Conservation (phyloP, 2,329 filamentous ascomycete genomes). For the Blumeria graminis region DNA sequence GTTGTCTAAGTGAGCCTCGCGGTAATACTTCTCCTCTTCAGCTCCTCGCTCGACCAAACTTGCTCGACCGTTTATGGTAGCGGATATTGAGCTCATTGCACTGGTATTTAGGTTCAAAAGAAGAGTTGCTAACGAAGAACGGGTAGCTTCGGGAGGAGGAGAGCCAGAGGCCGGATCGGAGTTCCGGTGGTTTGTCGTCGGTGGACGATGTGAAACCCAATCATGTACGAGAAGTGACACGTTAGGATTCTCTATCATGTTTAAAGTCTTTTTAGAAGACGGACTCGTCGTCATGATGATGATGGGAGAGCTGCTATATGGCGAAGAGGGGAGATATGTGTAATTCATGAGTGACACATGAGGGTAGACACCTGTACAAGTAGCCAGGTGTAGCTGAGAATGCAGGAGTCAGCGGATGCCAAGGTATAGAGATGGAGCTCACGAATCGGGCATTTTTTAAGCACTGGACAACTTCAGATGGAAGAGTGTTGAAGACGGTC, state of each 20-base stretch:
- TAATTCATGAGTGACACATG: constrained; percentile 98
- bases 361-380: constrained; percentile 58
- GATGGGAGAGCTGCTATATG: constrained; percentile 44
- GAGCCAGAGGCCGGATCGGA: constrained; percentile 35
- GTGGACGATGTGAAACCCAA: constrained; percentile 84
- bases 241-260: constrained; percentile 61
- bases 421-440: constrained; percentile 15
- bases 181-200: constrained; percentile 32
- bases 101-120: constrained; percentile 81
- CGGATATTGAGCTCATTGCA: constrained; percentile 67
- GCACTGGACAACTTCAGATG: constrained; percentile 68
- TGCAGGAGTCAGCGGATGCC: constrained; percentile 3
- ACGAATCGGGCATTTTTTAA: constrained; percentile 90
- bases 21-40: constrained; percentile 67
- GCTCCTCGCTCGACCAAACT: constrained; percentile 46
- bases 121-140: constrained; percentile 57
- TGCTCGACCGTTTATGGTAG: constrained; percentile 80
- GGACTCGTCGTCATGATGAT: constrained; percentile 88
- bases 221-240: constrained; percentile 94
- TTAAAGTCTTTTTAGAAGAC: constrained; percentile 54
- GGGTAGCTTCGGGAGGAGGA: constrained; percentile 35
- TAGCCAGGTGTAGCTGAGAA: constrained; percentile 77
- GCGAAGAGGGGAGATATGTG: constrained; percentile 71
- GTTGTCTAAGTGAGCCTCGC: constrained; percentile 64
- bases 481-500: constrained; percentile 39